phyloP scores from a whole-genome alignment of 139 green algal genomes.

The Monoraphidium neglectum region DNA sequence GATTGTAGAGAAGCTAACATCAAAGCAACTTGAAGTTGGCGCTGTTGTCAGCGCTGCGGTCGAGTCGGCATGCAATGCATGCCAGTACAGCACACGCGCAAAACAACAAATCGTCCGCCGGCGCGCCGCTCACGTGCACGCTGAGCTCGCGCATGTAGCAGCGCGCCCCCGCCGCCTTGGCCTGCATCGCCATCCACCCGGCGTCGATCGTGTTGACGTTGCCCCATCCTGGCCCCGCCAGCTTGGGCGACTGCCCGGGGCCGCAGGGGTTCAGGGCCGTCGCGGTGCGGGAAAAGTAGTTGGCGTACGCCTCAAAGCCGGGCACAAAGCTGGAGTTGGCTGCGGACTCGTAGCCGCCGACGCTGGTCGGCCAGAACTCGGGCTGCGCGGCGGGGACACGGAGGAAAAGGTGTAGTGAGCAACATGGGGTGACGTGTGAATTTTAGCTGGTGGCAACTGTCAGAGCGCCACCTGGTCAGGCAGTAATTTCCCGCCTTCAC shows the following conservation, averaged over 20 bases:
- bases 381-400: background rate
- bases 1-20: no score
- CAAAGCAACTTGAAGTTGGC: no score
- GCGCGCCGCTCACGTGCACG: constrained; percentile 13
- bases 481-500: no score
- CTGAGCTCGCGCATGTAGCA: constrained; percentile 26
- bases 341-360: constrained; percentile 15
- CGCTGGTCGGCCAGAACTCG: constrained; percentile 33
- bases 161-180: no score
- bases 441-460: no score
- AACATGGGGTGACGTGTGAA: no score
- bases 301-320: constrained; percentile 22
- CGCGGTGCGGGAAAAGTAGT: constrained; percentile 17
- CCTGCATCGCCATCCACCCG: constrained; percentile 13
- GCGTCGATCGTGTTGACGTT: constrained; percentile 36
- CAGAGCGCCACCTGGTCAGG: no score
- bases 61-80: no score
- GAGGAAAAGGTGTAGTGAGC: no score
- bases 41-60: no score
- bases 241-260: background rate
- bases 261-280: constrained; percentile 24
- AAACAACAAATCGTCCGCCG: background rate
- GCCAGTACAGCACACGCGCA: background rate
- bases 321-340: constrained; percentile 1
- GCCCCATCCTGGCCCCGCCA: constrained; percentile 31